Evolutionary conservation across 768 basidiomycete species (phyloP), one percentile per base, ranked within the genome.

Genomic region (Termitomyces sp.): DNA sequence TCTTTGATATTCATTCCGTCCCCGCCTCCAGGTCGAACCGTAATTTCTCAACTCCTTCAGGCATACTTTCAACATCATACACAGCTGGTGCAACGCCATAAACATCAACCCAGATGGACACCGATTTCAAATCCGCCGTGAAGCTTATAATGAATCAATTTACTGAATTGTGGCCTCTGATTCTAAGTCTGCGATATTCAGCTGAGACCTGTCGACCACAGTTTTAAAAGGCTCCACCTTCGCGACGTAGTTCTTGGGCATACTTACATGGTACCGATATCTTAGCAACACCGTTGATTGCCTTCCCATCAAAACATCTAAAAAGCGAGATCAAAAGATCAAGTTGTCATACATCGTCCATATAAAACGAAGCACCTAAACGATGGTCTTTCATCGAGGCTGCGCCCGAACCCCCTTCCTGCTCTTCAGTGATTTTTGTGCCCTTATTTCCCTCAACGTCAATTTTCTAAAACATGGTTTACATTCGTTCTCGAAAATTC

Each of bases 401-500:
- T 74, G 74, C 68, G 71, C 71, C 73, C 70, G 70, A 55, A 71
- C 62, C 61, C 64, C 66, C 65, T 62, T 57, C 57, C 58, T 63
- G 43, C 51, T 58, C 57, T 55, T 58, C 53, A 51, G 55, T 65
- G 57, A 54, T 65, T 56, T 52, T 52, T 60, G 63, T 61, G 46
- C 60, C 55, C 49, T 51, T 34, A 31, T 44, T 32, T 42, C 41
- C 47, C 46, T 57, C 59, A 55, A 58, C 61, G 62, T 61, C 51
- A 56, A 61, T 55, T 54, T 46, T 65, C 64, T 65, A 63, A 53
- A 76, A 69, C 57, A 81, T 82, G 80, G 72, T 62, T 61, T 74
- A 78, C 71, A 74, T 81, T 63, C 79, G 76, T 59, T 77, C 80
- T 20, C 79, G 78, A 61, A 82, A 72, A 64, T 86, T 86, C 69